Conservation (phyloP, 2,329 filamentous ascomycete genomes). For the Penicillium palitans region DNA sequence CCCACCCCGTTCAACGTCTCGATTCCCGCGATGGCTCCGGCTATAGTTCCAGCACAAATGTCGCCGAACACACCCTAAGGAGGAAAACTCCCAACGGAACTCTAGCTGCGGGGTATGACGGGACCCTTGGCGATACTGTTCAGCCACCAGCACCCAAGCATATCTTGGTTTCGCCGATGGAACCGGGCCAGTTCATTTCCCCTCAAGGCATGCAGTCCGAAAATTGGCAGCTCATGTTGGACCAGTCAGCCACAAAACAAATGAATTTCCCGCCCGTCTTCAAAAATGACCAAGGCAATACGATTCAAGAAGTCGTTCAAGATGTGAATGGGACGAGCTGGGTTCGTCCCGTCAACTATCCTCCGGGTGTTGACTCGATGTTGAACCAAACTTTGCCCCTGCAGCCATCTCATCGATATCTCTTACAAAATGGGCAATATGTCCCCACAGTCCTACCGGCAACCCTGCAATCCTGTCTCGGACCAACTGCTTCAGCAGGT, state of each 20-base stretch:
- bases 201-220: conserved; percentile 36
- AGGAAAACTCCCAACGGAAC: conserved; percentile 95
- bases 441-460: conserved; percentile 62
- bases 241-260: conserved; percentile 34
- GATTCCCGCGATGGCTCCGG: conserved; percentile 31
- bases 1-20: conserved; percentile 43
- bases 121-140: conserved; percentile 68
- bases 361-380: conserved; percentile 61
- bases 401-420: conserved; percentile 41
- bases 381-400: conserved; percentile 57
- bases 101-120: conserved; percentile 87
- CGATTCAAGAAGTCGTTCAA: conserved; percentile 33
- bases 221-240: conserved; percentile 32
- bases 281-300: conserved; percentile 36
- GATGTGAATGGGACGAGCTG: conserved; percentile 41
- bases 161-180: conserved; percentile 67
- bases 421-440: conserved; percentile 50
- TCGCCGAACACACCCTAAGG: conserved; percentile 72
- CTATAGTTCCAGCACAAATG: conserved; percentile 26
- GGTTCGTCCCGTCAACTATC: conserved; percentile 46
- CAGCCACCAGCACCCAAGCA: conserved; percentile 75
- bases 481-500: conserved; percentile 59
- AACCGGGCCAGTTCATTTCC: conserved; percentile 37
- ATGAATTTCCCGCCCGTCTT: conserved; percentile 44
- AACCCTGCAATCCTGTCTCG: conserved; percentile 57